A percentile compares a stretch with the other conserved stretches of the same genome.
Conservation (phyloP, 345 rosid genomes). For the Brassica juncea region DNA sequence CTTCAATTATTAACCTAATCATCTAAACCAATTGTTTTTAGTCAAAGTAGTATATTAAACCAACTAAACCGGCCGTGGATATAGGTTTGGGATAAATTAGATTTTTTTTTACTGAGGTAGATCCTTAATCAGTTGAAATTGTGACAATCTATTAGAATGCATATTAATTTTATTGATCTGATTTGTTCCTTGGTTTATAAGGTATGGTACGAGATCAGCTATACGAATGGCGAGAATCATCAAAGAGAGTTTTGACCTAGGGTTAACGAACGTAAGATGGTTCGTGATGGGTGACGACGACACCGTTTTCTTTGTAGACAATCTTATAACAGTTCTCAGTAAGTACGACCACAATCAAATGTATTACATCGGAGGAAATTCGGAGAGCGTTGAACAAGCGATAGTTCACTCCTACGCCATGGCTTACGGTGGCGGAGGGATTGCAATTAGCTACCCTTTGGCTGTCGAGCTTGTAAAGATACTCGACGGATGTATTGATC, state of each 20-base stretch:
- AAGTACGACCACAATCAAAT: constrained; percentile 87
- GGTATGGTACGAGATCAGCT: constrained; percentile 73
- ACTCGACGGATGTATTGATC: constrained; percentile 81
- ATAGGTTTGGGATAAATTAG: not conserved
- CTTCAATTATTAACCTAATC: not conserved
- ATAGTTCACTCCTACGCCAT: constrained; percentile 72
- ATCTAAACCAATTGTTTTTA: not conserved
- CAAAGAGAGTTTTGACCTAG: constrained; percentile 79
- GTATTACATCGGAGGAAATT: constrained; percentile 81
- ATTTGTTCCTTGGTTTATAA: not conserved
- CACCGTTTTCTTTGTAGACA: constrained; percentile 79
- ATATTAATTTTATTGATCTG: not conserved
- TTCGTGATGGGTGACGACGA: constrained; percentile 95
- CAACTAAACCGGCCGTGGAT: not conserved
- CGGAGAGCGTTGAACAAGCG: constrained; percentile 89
- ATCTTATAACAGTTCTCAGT: constrained; percentile 57
- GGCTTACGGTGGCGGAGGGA: constrained; percentile 94
- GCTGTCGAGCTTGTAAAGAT: constrained; percentile 68
- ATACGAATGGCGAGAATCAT: constrained; percentile 73
- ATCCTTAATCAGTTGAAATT: not conserved
- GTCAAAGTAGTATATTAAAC: not conserved
- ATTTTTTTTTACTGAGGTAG: not conserved
- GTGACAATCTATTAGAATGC: not conserved
- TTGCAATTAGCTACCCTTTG: constrained; percentile 75
- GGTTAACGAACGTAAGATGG: constrained; percentile 76